phyloP scores from a whole-genome alignment of 257 asterid genomes.

The Ehretia macrophylla region DNA sequence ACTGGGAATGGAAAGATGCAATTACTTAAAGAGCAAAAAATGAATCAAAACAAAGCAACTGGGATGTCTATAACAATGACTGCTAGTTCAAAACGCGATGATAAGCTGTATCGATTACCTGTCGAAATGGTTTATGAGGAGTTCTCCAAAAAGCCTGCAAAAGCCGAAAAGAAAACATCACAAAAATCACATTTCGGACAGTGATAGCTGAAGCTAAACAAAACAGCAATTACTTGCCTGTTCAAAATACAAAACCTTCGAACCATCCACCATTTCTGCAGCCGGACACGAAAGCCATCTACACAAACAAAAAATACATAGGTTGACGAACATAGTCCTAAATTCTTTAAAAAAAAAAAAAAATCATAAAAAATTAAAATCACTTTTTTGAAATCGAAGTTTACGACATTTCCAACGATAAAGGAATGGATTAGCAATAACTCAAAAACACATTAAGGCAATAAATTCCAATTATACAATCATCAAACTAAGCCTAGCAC shows the following conservation, averaged over 20 bases:
- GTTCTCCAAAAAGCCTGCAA: constrained; percentile 96
- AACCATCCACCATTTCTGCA: constrained; percentile 95
- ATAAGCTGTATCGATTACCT: constrained; percentile 38
- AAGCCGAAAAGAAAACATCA: constrained; percentile 7
- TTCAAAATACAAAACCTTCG: constrained; percentile 93
- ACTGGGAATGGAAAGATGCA: too few relatives aligned
- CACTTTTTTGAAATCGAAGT: too few relatives aligned
- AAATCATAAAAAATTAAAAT: too few relatives aligned
- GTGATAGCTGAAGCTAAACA: background rate
- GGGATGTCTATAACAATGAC: background rate
- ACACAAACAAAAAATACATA: constrained; percentile 10
- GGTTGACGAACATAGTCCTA: background rate
- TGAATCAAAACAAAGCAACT: background rate
- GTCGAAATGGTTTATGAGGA: constrained; percentile 89
- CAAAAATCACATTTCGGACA: background rate
- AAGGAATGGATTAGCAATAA: too few relatives aligned
- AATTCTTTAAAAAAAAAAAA: too few relatives aligned
- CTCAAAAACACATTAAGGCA: background rate
- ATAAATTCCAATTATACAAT: background rate
- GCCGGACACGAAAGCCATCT: constrained; percentile 97
- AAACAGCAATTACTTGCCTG: constrained; percentile 42
- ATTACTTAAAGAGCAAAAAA: background rate
- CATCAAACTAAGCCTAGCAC: too few relatives aligned
- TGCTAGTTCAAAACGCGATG: background rate
- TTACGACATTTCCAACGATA: too few relatives aligned